phyloP scores from a whole-genome alignment of 2,329 filamentous ascomycete species.

The Eutypa lata region DNA sequence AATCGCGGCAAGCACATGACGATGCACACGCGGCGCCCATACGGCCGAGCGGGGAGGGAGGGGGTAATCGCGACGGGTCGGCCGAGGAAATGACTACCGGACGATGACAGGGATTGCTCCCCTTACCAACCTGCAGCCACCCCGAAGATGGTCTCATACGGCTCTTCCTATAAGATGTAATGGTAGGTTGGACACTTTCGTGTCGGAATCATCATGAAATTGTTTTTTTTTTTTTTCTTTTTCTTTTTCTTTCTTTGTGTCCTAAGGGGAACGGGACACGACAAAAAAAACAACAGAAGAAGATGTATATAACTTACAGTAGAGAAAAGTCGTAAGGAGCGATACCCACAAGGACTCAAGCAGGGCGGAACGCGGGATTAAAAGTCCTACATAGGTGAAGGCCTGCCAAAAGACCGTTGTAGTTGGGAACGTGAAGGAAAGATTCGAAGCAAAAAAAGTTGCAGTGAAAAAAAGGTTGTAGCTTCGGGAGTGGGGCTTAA shows the following conservation, averaged over 20 bases:
- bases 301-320: too few species aligned
- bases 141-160: constrained; percentile 32
- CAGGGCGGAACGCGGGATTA: too few species aligned
- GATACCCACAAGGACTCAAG: too few species aligned
- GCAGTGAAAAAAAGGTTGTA: too few species aligned
- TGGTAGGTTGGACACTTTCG: constrained; percentile 31
- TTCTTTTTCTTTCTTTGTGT: too few species aligned
- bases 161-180: constrained; percentile 29
- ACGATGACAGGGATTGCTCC: neutral
- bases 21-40: constrained; percentile 30
- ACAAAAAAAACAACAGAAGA: neutral
- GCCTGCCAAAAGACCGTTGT: too few species aligned
- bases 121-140: neutral
- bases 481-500: too few species aligned
- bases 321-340: too few species aligned
- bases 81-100: constrained; percentile 12
- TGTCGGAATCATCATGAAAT: constrained; percentile 31
- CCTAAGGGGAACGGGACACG: neutral
- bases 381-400: too few species aligned
- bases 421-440: too few species aligned
- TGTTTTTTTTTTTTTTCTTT: neutral
- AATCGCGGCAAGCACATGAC: constrained; percentile 32
- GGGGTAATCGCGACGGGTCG: constrained; percentile 18
- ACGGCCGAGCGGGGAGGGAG: constrained; percentile 12
- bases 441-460: too few species aligned